A percentile compares a stretch with the other conserved stretches of the same genome.
These are phyloP conservation scores for Gonapodya sp. DNA, from an alignment of 192 early-diverging fungal species.

Conservation along the genomic window DNA sequence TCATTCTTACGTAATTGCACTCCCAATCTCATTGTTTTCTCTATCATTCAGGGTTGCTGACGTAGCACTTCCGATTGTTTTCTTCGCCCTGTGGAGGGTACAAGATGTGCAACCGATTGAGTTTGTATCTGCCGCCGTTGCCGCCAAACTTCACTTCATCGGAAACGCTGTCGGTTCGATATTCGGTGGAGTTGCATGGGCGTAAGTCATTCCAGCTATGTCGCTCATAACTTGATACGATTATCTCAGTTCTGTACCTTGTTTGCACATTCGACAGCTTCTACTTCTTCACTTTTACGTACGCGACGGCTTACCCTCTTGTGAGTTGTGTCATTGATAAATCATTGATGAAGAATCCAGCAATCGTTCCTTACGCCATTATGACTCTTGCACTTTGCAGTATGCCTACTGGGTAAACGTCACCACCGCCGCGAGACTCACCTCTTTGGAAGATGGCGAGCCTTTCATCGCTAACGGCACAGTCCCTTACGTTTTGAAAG, in stretches of 20 bases:
- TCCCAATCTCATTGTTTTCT: neutral
- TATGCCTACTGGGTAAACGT: constrained; percentile 1
- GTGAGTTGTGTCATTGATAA: neutral
- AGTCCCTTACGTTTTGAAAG: neutral
- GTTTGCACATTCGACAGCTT: neutral
- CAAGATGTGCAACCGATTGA: neutral
- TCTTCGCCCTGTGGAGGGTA: neutral
- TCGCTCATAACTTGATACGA: neutral
- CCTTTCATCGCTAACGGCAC: neutral
- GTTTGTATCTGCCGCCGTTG: neutral
- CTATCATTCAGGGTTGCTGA: neutral
- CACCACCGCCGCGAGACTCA: neutral
- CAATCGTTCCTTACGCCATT: neutral
- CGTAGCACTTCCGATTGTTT: neutral
- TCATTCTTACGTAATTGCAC: no score
- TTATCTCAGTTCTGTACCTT: no score
- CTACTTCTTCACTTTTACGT: neutral
- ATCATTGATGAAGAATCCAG: neutral
- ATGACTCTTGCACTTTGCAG: neutral
- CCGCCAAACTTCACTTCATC: neutral
- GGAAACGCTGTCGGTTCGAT: neutral
- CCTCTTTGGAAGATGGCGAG: neutral
- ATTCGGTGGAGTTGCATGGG: neutral
- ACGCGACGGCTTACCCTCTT: neutral
- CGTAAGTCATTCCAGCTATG: neutral